Evolutionary conservation across 257 asterid genomes (phyloP).

Genomic region (Galeopsis tetrahit): DNA sequence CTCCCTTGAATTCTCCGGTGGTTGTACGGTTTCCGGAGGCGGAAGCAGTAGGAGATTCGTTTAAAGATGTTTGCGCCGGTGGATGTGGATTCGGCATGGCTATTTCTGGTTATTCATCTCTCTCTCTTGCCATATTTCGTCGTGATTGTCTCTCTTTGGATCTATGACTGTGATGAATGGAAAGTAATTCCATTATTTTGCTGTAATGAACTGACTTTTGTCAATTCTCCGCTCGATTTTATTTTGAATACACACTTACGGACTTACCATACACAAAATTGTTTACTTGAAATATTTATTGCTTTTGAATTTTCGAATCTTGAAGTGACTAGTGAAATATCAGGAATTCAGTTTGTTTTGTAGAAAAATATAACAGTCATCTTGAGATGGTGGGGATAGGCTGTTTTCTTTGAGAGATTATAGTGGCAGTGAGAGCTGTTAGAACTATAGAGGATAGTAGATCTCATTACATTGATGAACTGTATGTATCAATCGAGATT

Average conservation of each 20-base stretch:
- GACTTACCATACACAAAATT: too few relatives aligned
- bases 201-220: neutral
- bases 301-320: neutral
- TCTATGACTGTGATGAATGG: neutral
- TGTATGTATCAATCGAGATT: neutral
- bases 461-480: slow-evolving; percentile 6
- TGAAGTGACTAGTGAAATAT: neutral
- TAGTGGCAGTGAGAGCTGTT: neutral
- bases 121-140: neutral
- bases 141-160: slow-evolving; percentile 12
- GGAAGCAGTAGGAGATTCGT: slow-evolving; percentile 48
- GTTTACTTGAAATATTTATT: neutral
- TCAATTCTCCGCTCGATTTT: neutral
- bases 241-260: neutral
- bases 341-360: neutral
- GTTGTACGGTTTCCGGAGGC: slow-evolving; percentile 47
- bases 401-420: neutral
- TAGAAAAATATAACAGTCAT: too few relatives aligned
- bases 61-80: slow-evolving; percentile 78
- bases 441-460: neutral
- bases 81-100: slow-evolving; percentile 90
- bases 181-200: neutral
- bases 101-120: slow-evolving; percentile 49
- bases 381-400: too few relatives aligned
- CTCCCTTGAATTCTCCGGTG: slow-evolving; percentile 58